Conservation (phyloP, 2,329 filamentous ascomycete species). For the Trichoderma hamatum region DNA sequence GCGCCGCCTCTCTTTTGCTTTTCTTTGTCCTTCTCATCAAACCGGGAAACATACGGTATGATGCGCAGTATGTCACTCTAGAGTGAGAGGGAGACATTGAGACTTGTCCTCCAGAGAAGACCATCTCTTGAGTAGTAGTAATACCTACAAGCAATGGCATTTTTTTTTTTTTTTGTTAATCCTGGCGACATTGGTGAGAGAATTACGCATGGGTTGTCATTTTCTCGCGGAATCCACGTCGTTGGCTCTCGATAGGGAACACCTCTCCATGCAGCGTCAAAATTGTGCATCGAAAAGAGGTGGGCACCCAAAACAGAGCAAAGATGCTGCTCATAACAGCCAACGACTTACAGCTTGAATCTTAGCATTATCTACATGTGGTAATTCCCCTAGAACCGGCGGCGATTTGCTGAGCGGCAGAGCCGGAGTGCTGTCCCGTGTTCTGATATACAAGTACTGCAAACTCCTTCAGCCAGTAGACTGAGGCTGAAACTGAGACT, state of each 20-base stretch:
- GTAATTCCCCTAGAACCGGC: not conserved
- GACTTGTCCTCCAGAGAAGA: not conserved
- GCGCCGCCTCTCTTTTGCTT: not conserved
- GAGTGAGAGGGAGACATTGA: not conserved
- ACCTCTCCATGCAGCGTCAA: slow-evolving; percentile 2
- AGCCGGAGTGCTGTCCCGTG: not conserved
- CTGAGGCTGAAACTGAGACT: slow-evolving; percentile 22
- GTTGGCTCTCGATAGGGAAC: not conserved
- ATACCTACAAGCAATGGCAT: not conserved
- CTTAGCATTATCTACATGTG: not conserved
- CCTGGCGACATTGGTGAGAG: not conserved
- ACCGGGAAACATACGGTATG: not conserved
- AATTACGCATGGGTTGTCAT: not conserved
- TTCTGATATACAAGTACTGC: not conserved
- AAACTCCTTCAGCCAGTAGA: not conserved
- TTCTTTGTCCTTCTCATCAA: not conserved
- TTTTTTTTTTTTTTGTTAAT: not conserved
- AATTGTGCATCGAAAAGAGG: not conserved
- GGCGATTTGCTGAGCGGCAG: slow-evolving; percentile 2
- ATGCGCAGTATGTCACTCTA: not conserved
- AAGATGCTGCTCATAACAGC: not conserved
- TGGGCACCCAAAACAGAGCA: not conserved
- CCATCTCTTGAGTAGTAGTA: not conserved
- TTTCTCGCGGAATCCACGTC: not conserved
- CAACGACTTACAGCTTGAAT: not conserved